Conservation (phyloP, 192 early-diverging fungal species). For the Phycomyces blakesleeanus region DNA sequence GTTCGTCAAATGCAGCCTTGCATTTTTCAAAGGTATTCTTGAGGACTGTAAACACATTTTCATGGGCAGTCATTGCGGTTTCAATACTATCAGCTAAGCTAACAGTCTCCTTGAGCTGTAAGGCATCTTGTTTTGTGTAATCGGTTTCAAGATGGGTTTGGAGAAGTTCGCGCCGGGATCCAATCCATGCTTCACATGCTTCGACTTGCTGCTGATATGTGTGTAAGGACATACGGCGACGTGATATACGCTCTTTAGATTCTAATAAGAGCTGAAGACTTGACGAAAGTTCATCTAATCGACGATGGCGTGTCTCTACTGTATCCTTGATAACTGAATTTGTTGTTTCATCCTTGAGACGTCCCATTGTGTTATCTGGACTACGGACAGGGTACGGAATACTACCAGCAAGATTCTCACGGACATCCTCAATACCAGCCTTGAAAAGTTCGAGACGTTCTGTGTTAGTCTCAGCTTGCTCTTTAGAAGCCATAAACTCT, state of each 20-base stretch:
- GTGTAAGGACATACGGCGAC: conserved; percentile 22
- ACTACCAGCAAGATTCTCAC: not conserved
- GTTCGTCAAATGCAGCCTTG: conserved; percentile 14
- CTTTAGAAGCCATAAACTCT: conserved; percentile 22
- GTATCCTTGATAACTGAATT: conserved; percentile 27
- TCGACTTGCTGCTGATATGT: conserved; percentile 24
- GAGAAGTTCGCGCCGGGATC: conserved; percentile 7
- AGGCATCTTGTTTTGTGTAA: conserved; percentile 6
- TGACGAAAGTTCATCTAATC: conserved; percentile 16
- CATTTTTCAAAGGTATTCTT: conserved; percentile 12
- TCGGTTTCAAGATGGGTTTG: not conserved
- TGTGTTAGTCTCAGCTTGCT: conserved; percentile 1
- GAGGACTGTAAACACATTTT: conserved; percentile 15
- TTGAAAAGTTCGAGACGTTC: conserved; percentile 20
- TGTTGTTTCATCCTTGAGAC: conserved; percentile 22
- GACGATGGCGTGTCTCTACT: conserved; percentile 12
- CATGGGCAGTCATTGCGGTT: conserved; percentile 16
- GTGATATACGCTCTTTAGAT: conserved; percentile 27
- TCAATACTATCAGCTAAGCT: conserved; percentile 19
- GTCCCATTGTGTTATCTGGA: not conserved
- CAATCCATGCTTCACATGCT: conserved; percentile 19
- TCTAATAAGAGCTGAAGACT: conserved; percentile 20
- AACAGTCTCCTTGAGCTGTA: conserved; percentile 10
- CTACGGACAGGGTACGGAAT: conserved; percentile 22
- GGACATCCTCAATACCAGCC: conserved; percentile 14